These are phyloP conservation scores for Rhazya stricta DNA, from an alignment of 257 asterid species.

Conservation along the genomic window DNA sequence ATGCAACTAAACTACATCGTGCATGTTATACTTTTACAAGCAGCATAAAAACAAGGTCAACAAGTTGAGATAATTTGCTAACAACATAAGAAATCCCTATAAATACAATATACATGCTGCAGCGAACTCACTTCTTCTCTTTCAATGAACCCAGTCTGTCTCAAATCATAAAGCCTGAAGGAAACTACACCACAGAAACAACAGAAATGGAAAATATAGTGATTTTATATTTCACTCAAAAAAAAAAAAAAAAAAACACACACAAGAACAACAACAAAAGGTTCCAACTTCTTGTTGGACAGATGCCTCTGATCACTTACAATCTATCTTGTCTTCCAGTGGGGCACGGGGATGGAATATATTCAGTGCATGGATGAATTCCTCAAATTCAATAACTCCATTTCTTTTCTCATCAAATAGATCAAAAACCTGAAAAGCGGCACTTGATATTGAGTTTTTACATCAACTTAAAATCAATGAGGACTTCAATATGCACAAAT, in stretches of 20 bases:
- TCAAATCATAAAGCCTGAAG: conserved; percentile 35
- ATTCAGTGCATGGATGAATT: conserved; percentile 63
- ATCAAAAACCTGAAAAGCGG: conserved; percentile 58
- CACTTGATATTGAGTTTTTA: not conserved
- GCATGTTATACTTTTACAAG: not conserved
- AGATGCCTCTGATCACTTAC: conserved; percentile 28
- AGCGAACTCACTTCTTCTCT: conserved; percentile 40
- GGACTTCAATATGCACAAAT: not conserved
- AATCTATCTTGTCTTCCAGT: conserved; percentile 58
- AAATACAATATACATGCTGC: not conserved
- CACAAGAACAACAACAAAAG: too few relatives aligned
- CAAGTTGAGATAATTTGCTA: not conserved
- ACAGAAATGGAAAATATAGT: not conserved
- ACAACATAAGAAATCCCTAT: not conserved
- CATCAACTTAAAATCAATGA: not conserved
- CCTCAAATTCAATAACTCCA: conserved; percentile 81
- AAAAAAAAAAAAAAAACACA: not conserved
- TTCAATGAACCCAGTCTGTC: conserved; percentile 49
- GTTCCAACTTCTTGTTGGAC: not conserved
- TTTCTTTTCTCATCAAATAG: conserved; percentile 70
- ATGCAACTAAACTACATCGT: not conserved
- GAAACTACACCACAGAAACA: conserved; percentile 33
- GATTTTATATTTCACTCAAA: not conserved
- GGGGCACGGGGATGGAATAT: conserved; percentile 76
- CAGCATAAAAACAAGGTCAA: not conserved